Evolutionary conservation across 192 early-diverging fungal species (phyloP).

Genomic region (Coemansia sp.): DNA sequence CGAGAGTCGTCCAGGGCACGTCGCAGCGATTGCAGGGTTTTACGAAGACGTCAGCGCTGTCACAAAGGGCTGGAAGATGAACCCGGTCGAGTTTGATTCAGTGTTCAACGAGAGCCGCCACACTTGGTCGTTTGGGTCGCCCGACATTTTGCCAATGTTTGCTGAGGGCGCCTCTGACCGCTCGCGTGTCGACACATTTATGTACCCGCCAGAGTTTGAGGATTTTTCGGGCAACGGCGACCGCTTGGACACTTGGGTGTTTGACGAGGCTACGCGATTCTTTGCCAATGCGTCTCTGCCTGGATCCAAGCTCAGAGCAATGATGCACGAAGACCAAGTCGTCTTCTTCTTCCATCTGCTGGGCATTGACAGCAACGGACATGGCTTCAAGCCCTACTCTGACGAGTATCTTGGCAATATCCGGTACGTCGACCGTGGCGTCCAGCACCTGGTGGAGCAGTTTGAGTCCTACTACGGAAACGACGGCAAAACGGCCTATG

Average conservation of each 20-base stretch:
- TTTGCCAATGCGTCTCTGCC: conserved; percentile 49
- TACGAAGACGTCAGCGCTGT: conserved; percentile 99
- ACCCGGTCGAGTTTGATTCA: conserved; percentile 95
- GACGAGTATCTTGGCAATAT: conserved; percentile 87
- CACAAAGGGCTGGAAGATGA: conserved; percentile 96
- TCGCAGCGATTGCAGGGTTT: conserved; percentile 96
- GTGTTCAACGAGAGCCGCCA: conserved; percentile 90
- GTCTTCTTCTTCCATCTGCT: conserved; percentile 95
- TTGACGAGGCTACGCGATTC: conserved; percentile 74
- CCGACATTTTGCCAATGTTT: conserved; percentile 98
- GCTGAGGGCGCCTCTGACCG: conserved; percentile 82
- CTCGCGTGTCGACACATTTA: conserved; percentile 77
- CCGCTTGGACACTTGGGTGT: conserved; percentile 88
- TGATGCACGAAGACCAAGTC: conserved; percentile 71
- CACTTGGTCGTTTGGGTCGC: conserved; percentile 97
- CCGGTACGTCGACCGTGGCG: conserved; percentile 71
- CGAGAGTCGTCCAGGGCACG: conserved; percentile 93
- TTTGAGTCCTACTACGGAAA: conserved; percentile 72
- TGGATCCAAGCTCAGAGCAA: conserved; percentile 47
- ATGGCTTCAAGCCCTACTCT: conserved; percentile 80
- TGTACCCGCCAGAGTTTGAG: conserved; percentile 84
- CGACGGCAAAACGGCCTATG: conserved; percentile 80
- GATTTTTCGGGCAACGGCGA: conserved; percentile 88
- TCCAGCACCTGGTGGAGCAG: conserved; percentile 64
- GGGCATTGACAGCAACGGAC: conserved; percentile 94